Evolutionary conservation across 139 green algal genomes (phyloP).

Genomic region (Penium margaritaceum): DNA sequence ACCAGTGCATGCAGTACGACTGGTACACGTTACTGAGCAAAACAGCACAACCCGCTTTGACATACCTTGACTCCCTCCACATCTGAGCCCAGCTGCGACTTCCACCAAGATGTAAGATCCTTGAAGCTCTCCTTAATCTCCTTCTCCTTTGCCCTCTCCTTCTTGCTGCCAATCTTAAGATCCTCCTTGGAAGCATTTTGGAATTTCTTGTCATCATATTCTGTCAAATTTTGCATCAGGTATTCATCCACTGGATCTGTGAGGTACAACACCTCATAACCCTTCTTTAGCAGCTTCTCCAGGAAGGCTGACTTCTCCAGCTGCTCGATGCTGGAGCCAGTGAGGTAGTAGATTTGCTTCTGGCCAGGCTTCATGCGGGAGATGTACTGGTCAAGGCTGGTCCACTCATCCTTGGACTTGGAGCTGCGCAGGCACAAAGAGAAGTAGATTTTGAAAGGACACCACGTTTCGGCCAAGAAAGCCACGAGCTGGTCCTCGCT

Average conservation of each 20-base stretch:
- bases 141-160: conserved; percentile 70
- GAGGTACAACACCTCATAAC: conserved; percentile 87
- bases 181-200: conserved; percentile 88
- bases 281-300: conserved; percentile 59
- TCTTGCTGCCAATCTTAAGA: conserved; percentile 79
- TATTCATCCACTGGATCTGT: conserved; percentile 96
- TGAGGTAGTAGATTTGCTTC: conserved; percentile 95
- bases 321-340: conserved; percentile 67
- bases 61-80: conserved; percentile 65
- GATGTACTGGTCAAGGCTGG: conserved; percentile 80
- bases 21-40: too few relatives aligned
- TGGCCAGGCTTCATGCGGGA: conserved; percentile 81
- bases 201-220: conserved; percentile 93
- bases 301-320: conserved; percentile 65
- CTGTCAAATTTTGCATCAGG: conserved; percentile 80
- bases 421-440: conserved; percentile 45
- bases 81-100: conserved; percentile 61
- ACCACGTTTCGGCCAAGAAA: too few relatives aligned
- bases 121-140: conserved; percentile 80
- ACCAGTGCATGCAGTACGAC: too few relatives aligned
- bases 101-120: conserved; percentile 86
- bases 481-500: too few relatives aligned
- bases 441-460: too few relatives aligned
- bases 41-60: too few relatives aligned
- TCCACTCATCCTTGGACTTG: conserved; percentile 65